A percentile compares a stretch with the other conserved stretches of the same genome.
phyloP scores from a whole-genome alignment of 495 filamentous ascomycete genomes.

The Xylaria telfairii region DNA sequence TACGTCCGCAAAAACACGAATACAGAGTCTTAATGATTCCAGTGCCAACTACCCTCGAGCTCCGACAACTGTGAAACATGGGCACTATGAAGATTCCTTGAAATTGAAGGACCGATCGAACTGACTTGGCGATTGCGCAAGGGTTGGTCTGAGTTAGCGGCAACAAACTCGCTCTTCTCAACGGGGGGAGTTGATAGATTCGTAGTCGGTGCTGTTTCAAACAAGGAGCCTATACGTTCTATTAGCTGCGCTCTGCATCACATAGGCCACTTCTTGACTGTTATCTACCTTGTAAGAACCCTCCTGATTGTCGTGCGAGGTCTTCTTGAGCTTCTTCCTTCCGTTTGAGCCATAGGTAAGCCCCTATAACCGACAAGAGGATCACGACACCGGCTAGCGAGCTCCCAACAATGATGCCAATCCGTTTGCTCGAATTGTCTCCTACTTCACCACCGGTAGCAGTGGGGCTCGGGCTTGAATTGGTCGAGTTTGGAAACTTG shows the following conservation, averaged over 20 bases:
- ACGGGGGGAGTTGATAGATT: background rate
- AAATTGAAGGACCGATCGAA: background rate
- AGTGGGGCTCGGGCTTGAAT: background rate
- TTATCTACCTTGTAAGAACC: background rate
- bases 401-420: conserved; percentile 28
- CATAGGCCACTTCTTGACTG: background rate
- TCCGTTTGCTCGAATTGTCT: background rate
- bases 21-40: background rate
- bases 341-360: conserved; percentile 14
- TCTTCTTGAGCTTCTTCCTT: background rate
- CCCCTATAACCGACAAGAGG: conserved; percentile 23
- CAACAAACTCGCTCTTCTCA: background rate
- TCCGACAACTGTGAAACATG: conserved; percentile 9
- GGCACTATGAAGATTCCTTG: background rate
- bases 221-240: background rate
- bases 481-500: background rate
- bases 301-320: background rate
- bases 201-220: background rate
- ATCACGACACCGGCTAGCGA: conserved; percentile 22
- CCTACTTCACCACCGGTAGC: background rate
- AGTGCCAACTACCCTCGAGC: conserved; percentile 16
- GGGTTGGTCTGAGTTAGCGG: background rate
- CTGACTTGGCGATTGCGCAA: background rate
- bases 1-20: background rate
- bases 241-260: background rate